Evolutionary conservation across 768 basidiomycete species (phyloP).

Genomic region (Russula sp.): DNA sequence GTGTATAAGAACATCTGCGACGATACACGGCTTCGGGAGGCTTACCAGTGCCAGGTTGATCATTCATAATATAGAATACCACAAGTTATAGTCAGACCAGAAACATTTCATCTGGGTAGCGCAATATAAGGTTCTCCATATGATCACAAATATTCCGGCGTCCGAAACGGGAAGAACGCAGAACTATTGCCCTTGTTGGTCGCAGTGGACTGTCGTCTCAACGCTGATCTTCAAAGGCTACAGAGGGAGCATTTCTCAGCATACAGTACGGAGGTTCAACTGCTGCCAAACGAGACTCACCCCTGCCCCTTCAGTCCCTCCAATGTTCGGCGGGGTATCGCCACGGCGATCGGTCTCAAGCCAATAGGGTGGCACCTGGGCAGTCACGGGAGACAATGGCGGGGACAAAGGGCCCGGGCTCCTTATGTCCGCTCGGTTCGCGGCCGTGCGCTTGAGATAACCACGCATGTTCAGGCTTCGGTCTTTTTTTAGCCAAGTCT

Average conservation of each 20-base stretch:
- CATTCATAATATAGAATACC: not conserved
- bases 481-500: not conserved
- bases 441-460: slow-evolving; percentile 11
- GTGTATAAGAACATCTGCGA: too few species aligned
- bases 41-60: not conserved
- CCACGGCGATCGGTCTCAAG: not conserved
- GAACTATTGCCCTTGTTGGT: not conserved
- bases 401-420: too few species aligned
- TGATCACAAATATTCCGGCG: too few species aligned
- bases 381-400: not conserved
- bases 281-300: too few species aligned
- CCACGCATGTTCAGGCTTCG: slow-evolving; percentile 20
- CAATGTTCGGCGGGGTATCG: not conserved
- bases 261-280: too few species aligned
- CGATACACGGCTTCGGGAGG: too few species aligned
- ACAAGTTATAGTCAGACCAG: not conserved
- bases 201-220: slow-evolving; percentile 3
- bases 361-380: not conserved
- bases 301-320: too few species aligned
- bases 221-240: slow-evolving; percentile 15
- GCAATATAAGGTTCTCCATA: too few species aligned
- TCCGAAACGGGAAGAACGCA: too few species aligned
- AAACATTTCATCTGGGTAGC: not conserved
- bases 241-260: not conserved
- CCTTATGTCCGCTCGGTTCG: not conserved